Conservation (phyloP, 2,329 filamentous ascomycete genomes). For the Cadophora gregata region DNA sequence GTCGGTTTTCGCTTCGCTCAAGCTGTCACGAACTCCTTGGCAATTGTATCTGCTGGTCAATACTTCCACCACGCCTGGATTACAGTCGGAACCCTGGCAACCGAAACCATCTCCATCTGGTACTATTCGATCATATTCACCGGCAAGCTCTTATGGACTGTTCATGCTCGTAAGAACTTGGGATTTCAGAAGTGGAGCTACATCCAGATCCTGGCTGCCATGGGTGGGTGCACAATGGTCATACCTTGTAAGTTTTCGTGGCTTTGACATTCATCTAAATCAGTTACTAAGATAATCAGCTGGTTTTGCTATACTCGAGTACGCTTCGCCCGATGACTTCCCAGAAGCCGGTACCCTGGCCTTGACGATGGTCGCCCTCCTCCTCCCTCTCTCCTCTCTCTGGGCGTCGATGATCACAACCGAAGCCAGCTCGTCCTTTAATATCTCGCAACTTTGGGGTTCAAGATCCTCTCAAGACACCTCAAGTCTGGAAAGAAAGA, state of each 20-base stretch:
- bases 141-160: conserved; percentile 63
- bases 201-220: conserved; percentile 71
- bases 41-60: conserved; percentile 33
- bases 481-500: conserved; percentile 21
- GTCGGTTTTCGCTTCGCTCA: conserved; percentile 60
- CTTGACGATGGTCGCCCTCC: conserved; percentile 64
- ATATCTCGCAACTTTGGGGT: conserved; percentile 29
- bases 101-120: conserved; percentile 61
- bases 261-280: conserved; percentile 10
- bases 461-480: conserved; percentile 14
- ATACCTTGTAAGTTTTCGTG: conserved; percentile 60
- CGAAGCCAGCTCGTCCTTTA: conserved; percentile 30
- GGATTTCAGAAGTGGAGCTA: conserved; percentile 66
- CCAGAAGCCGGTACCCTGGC: conserved; percentile 61
- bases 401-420: conserved; percentile 57
- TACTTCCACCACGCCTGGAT: conserved; percentile 48
- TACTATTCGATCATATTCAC: conserved; percentile 68
- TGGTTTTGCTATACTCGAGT: conserved; percentile 65
- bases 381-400: conserved; percentile 69
- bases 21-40: conserved; percentile 52
- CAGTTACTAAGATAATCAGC: conserved; percentile 50
- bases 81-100: conserved; percentile 54
- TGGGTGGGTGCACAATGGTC: conserved; percentile 70
- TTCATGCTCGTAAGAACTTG: conserved; percentile 59
- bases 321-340: conserved; percentile 48